phyloP scores from a whole-genome alignment of 768 basidiomycete genomes.

The Calocybe cyanea region DNA sequence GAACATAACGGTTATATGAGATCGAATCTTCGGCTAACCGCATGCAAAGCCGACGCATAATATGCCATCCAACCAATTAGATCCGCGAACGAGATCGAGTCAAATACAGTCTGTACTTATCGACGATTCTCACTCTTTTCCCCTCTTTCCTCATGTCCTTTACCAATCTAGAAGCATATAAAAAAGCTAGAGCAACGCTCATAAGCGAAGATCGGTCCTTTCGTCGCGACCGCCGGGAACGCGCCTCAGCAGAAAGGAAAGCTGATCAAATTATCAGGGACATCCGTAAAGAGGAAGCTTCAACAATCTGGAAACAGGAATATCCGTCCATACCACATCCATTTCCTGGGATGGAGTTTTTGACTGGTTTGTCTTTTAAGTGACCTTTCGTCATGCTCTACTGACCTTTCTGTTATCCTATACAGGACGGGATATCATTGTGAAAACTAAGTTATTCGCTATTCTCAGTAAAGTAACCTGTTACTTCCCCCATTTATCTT shows the following conservation, averaged over 20 bases:
- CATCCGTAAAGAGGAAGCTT: conserved; percentile 52
- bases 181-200: conserved; percentile 28
- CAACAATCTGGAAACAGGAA: conserved; percentile 56
- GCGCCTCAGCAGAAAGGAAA: conserved; percentile 35
- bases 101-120: no score
- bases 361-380: conserved; percentile 66
- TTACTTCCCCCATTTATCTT: neutral
- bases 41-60: no score
- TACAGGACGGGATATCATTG: conserved; percentile 52
- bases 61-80: no score
- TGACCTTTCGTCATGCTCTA: neutral
- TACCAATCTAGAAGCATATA: conserved; percentile 24
- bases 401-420: no score
- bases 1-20: no score
- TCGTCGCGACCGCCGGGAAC: conserved; percentile 40
- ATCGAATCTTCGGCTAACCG: no score
- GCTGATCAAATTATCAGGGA: conserved; percentile 56
- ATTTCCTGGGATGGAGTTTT: conserved; percentile 77
- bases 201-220: conserved; percentile 44
- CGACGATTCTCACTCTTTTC: no score
- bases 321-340: conserved; percentile 52
- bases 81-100: no score
- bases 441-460: conserved; percentile 57
- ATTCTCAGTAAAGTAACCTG: conserved; percentile 52
- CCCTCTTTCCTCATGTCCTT: no score